phyloP scores from a whole-genome alignment of 163 green algal species.

The Chlorella variabilis region DNA sequence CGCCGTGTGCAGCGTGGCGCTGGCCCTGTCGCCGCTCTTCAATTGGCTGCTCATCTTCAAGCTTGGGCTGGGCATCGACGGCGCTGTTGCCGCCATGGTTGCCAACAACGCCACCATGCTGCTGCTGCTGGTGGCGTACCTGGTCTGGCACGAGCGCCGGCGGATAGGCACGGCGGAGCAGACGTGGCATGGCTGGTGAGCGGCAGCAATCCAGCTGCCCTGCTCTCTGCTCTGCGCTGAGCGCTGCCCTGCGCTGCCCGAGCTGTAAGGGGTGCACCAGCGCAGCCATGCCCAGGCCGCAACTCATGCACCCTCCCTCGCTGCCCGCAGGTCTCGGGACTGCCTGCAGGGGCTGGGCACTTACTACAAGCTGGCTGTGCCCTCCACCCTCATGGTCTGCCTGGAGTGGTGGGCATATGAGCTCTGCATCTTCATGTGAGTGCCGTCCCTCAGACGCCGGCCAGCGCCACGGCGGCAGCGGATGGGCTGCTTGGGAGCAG shows the following conservation, averaged over 20 bases:
- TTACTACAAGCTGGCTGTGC: conserved; percentile 56
- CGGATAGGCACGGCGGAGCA: conserved; percentile 34
- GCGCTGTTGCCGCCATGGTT: conserved; percentile 51
- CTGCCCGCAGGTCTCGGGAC: conserved; percentile 54
- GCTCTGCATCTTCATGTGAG: conserved; percentile 5
- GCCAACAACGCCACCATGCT: conserved; percentile 37
- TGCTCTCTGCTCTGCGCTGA: too few species aligned
- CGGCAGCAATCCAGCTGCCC: too few species aligned
- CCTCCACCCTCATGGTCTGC: conserved; percentile 56
- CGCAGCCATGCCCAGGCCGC: too few species aligned
- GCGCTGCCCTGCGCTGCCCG: too few species aligned
- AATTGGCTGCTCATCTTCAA: conserved; percentile 56
- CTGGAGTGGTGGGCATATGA: conserved; percentile 55
- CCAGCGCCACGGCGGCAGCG: too few species aligned
- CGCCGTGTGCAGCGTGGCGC: conserved; percentile 2
- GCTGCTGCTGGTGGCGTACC: conserved; percentile 32
- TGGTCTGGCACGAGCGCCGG: conserved; percentile 30
- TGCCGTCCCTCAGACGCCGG: too few species aligned
- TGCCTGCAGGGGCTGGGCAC: conserved; percentile 46
- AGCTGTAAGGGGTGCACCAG: too few species aligned
- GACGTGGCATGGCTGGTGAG: conserved; percentile 62
- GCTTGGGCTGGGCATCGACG: conserved; percentile 42
- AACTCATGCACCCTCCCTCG: too few species aligned
- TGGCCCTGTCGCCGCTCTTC: conserved; percentile 39
- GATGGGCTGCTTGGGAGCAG: too few species aligned